Conservation (phyloP, 2,329 filamentous ascomycete species). For the Aphanocladium album region DNA sequence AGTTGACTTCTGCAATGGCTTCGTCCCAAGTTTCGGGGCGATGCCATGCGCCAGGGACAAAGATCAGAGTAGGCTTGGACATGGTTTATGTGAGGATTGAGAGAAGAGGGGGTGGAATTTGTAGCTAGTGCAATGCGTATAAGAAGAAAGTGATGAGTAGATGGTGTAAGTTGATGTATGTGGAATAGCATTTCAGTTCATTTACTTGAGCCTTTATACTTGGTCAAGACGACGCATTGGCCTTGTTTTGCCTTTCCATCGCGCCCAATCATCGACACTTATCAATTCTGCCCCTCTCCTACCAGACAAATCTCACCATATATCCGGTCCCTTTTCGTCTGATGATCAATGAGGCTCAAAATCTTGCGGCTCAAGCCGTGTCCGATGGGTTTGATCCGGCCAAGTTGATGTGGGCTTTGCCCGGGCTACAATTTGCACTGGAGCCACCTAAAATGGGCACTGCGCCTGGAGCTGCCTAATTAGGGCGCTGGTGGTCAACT, state of each 20-base stretch:
- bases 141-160: neutral
- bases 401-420: neutral
- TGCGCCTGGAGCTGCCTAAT: constrained; percentile 9
- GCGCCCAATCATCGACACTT: neutral
- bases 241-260: neutral
- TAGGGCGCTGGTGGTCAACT: neutral
- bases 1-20: constrained; percentile 28
- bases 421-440: neutral
- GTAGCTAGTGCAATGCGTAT: neutral
- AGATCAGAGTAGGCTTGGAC: constrained; percentile 30
- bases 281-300: neutral
- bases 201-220: neutral
- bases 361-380: neutral
- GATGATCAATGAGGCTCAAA: neutral
- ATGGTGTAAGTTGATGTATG: neutral
- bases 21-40: constrained; percentile 31
- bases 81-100: neutral
- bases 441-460: neutral
- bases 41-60: constrained; percentile 47
- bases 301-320: neutral
- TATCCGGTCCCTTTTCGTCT: neutral
- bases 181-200: neutral
- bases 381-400: constrained; percentile 5
- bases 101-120: too few species aligned
- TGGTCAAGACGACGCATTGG: neutral